Evolutionary conservation across 2,329 filamentous ascomycete genomes (phyloP).

Genomic region (Ceratocystis papillata): DNA sequence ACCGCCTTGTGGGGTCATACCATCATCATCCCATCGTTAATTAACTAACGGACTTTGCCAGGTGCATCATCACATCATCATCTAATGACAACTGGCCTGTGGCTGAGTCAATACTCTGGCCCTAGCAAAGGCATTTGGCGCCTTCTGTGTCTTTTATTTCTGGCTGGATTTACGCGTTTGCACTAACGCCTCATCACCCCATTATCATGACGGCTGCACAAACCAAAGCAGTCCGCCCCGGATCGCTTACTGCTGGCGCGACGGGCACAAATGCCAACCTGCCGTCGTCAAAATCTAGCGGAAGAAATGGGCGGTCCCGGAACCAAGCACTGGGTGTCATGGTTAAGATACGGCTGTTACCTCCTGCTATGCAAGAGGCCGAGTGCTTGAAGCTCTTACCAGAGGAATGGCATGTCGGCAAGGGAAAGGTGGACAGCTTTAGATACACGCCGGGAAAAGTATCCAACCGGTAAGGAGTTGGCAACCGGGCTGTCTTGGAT

Average conservation of each 20-base stretch:
- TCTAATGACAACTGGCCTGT: background rate
- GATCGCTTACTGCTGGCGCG: background rate
- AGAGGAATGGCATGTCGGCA: slow-evolving; percentile 68
- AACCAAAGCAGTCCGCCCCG: slow-evolving; percentile 7
- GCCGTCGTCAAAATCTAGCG: slow-evolving; percentile 4
- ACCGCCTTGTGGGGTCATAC: background rate
- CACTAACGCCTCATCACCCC: too few relatives aligned
- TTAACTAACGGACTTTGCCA: background rate
- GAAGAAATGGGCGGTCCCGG: slow-evolving; percentile 8
- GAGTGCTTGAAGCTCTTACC: slow-evolving; percentile 68
- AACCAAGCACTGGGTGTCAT: slow-evolving; percentile 54
- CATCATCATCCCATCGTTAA: background rate
- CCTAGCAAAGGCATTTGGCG: background rate
- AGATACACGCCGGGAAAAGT: slow-evolving; percentile 57
- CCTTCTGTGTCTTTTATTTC: background rate
- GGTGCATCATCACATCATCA: background rate
- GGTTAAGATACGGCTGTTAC: slow-evolving; percentile 70
- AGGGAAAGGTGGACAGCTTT: slow-evolving; percentile 76
- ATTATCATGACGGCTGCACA: slow-evolving; percentile 15
- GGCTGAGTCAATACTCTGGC: background rate
- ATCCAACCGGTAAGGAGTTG: slow-evolving; percentile 41
- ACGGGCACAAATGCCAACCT: background rate
- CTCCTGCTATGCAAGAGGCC: slow-evolving; percentile 68
- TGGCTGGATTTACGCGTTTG: background rate
- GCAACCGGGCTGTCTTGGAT: slow-evolving; percentile 5